Percentiles rank a stretch among this genome's conserved stretches.
Evolutionary conservation across 805 yeast genomes (phyloP).

Genomic region (Ogataea kodamae): DNA sequence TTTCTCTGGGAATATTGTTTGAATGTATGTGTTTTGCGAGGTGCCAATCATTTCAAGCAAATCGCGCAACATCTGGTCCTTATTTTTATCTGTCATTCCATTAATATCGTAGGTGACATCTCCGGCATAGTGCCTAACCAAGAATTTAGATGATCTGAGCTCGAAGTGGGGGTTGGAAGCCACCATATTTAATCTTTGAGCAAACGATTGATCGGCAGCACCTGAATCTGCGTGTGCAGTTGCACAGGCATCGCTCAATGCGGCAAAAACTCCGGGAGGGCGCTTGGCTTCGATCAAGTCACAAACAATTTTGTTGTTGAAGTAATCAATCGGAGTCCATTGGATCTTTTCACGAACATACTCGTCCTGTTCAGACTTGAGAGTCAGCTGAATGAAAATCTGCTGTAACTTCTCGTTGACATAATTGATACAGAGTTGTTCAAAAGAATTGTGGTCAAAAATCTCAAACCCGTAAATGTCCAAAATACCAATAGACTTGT

Average conservation of each 20-base stretch:
- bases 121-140: slow-evolving; percentile 96
- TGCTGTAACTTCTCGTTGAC: slow-evolving; percentile 96
- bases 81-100: slow-evolving; percentile 94
- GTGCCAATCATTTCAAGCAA: slow-evolving; percentile 73
- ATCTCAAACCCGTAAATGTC: slow-evolving; percentile 97
- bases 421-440: slow-evolving; percentile 91
- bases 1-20: slow-evolving; percentile 56
- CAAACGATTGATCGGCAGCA: slow-evolving; percentile 96
- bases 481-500: slow-evolving; percentile 82
- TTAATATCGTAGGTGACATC: slow-evolving; percentile 90
- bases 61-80: slow-evolving; percentile 89
- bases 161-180: slow-evolving; percentile 84
- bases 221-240: slow-evolving; percentile 97
- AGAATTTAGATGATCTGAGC: slow-evolving; percentile 78
- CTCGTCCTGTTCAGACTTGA: slow-evolving; percentile 97
- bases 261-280: slow-evolving; percentile 96
- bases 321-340: slow-evolving; percentile 97
- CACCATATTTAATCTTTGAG: slow-evolving; percentile 85
- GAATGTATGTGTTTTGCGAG: slow-evolving; percentile 63
- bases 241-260: slow-evolving; percentile 93
- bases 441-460: slow-evolving; percentile 91
- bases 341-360: slow-evolving; percentile 91
- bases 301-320: slow-evolving; percentile 94
- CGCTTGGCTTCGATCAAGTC: slow-evolving; percentile 90
- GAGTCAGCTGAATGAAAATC: slow-evolving; percentile 90